Evolutionary conservation across 805 yeast genomes (phyloP), one percentile per base, ranked within the genome.

Genomic region (Saccharomyces kudriavzevii): DNA sequence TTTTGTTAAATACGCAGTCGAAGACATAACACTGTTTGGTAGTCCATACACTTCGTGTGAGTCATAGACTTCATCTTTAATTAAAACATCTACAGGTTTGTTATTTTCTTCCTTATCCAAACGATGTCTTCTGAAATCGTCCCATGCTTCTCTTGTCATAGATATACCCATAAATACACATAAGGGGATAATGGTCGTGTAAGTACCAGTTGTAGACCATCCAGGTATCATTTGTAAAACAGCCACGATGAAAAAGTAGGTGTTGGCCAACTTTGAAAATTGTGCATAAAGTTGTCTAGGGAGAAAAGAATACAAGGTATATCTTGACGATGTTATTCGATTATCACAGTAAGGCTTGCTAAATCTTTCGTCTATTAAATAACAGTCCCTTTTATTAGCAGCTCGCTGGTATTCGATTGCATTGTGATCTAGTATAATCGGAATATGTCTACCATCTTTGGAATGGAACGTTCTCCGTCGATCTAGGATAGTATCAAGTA

Each of bases 131-230:
- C 87, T 79, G 77, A 85, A 84, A 71, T 94, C 99, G 69, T 94
- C 99, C 69, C 77, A 91, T 0, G 95, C 99, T 71, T 94, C 99
- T 60, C 98, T 79, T 8, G 85, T 80, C 71, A 92, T 90, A 0
- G 98, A 89, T 27, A 94, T 87, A 6, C 89, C 76, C 72, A 94
- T 88, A 68, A 94, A 94, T 5, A 94, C 79, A 69, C 84, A 73
- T 54, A 94, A 75, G 1, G 99, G 98, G 45, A 91, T 78, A 61
- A 94, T 92, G 1, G 99, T 94, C 3, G 98, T 94, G 66, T 83
- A 89, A 11, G 90, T 86, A 55, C 98, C 99, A 0, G 99, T 94
- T 5, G 99, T 89, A 1, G 97, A 89, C 97, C 97, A 94, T 2
- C 90, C 82, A 0, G 99, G 98, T 49, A 94, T 85, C 91, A 92